Evolutionary conservation across 768 basidiomycete species (phyloP), one percentile per base, ranked within the genome.

Genomic region (Lactifluus piperatus): DNA sequence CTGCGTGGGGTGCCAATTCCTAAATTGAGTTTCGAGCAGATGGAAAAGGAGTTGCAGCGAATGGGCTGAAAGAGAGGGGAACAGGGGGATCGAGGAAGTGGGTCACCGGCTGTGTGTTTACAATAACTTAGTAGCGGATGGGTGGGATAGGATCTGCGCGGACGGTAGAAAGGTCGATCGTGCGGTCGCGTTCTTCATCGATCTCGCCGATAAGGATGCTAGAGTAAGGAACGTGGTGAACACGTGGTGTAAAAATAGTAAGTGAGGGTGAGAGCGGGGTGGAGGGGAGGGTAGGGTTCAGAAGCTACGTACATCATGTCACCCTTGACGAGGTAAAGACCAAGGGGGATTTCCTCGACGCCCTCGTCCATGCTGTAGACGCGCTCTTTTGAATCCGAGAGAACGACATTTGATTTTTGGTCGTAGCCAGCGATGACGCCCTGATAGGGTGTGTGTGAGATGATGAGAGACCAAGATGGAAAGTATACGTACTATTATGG

Each of bases 251-350:
- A n/a, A n/a, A n/a, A n/a, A n/a, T n/a, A n/a, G n/a, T n/a, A n/a
- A n/a, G n/a, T n/a, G n/a, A n/a, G n/a, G n/a, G n/a, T 5, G 22
- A 20, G 7, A 27, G n/a, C 16, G 29, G 13, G 2, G 20, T 11
- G 27, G 14, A n/a, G 14, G 29, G 5, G 3, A 32, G 4, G 30
- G 3, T 4, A 10, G 10, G 6, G 30, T 5, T 10, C 8, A 20
- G 24, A 20, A 37, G 16, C 3, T 39, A 83, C 92, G 72, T 67
- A 97, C 97, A 95, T 94, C 80, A 94, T 94, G 70, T 99, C 97
- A 3, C 97, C 97, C 68, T 97, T 94, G 69, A 99, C 93, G 68
- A 99, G 85, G 73, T 99, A 98, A 46, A 98, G 77, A 0, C 97
- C 97, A 26, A 98, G 77, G 0, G 92, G 89, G 10, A 94, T 84